Conservation (phyloP, 2,329 filamentous ascomycete species). For the Knufia fluminis region DNA sequence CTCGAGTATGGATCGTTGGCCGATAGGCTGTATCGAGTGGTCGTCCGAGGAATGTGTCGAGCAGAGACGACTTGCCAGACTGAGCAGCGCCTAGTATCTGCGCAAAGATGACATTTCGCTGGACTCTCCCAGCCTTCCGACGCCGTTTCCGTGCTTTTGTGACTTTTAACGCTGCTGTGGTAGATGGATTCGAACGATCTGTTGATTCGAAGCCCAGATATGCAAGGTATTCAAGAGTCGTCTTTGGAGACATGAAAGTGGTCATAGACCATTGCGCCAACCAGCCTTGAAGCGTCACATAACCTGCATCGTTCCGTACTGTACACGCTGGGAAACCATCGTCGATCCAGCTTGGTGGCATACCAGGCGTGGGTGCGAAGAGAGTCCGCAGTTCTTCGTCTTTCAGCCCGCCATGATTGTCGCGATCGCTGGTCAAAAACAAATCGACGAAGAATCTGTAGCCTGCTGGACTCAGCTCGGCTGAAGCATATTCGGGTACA, state of each 20-base stretch:
- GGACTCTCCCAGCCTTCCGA: constrained; percentile 71
- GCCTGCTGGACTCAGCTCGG: constrained; percentile 84
- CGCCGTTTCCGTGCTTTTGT: constrained; percentile 86
- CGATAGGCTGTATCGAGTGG: constrained; percentile 72
- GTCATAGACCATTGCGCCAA: constrained; percentile 99
- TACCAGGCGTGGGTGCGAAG: constrained; percentile 85
- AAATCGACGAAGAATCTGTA: constrained; percentile 97
- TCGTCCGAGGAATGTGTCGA: constrained; percentile 84
- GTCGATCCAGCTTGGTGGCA: constrained; percentile 79
- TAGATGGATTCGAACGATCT: constrained; percentile 61
- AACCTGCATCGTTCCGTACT: constrained; percentile 85
- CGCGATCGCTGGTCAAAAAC: constrained; percentile 90
- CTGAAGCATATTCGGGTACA: constrained; percentile 82
- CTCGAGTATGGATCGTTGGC: constrained; percentile 88
- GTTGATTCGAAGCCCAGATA: constrained; percentile 88
- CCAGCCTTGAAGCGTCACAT: constrained; percentile 96
- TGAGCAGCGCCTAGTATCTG: constrained; percentile 80
- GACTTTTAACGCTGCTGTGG: constrained; percentile 77
- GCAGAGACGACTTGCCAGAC: constrained; percentile 81
- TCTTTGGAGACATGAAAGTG: constrained; percentile 90
- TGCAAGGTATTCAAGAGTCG: constrained; percentile 88
- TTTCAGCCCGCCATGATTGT: constrained; percentile 91
- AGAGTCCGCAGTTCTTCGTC: constrained; percentile 73
- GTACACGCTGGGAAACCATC: constrained; percentile 87
- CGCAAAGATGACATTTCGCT: constrained; percentile 88